phyloP scores from a whole-genome alignment of 441 rosid species.

The Syzygium malaccense region DNA sequence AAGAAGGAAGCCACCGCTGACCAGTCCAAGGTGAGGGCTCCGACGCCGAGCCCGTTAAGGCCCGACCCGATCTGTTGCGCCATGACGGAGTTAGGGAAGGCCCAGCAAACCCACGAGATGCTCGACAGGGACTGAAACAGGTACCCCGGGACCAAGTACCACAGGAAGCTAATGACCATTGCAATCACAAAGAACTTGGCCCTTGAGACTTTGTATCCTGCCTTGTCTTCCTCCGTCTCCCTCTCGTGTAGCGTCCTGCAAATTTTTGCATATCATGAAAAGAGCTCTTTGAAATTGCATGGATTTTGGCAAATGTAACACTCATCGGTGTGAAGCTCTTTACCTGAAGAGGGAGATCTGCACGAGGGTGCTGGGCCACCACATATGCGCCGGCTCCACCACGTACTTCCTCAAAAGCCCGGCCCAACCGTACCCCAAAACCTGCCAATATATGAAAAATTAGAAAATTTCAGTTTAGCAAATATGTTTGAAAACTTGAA shows the following conservation, averaged over 20 bases:
- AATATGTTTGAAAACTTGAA: not conserved
- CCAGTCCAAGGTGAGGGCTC: slow-evolving; percentile 6
- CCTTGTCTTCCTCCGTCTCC: not conserved
- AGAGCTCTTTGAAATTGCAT: not conserved
- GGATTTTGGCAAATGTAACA: too few species aligned
- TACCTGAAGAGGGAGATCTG: slow-evolving; percentile 64
- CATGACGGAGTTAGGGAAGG: not conserved
- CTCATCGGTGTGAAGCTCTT: not conserved
- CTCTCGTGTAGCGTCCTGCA: slow-evolving; percentile 4
- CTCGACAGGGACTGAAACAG: not conserved
- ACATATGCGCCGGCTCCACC: slow-evolving; percentile 59
- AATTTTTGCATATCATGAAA: not conserved
- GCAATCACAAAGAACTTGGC: slow-evolving; percentile 1
- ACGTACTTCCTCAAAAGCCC: slow-evolving; percentile 51
- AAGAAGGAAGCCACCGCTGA: slow-evolving; percentile 3
- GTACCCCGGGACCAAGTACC: slow-evolving; percentile 4
- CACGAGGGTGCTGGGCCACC: slow-evolving; percentile 57
- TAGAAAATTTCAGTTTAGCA: not conserved
- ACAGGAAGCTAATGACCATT: not conserved
- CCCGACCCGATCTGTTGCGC: slow-evolving; percentile 12
- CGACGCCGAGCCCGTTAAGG: not conserved
- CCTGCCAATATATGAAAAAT: slow-evolving; percentile 17
- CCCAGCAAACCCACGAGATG: slow-evolving; percentile 9
- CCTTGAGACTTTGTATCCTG: not conserved
- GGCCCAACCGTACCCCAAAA: slow-evolving; percentile 68